These are phyloP conservation scores for Alternaria alternata DNA, from an alignment of 2,329 filamentous ascomycete species.

Conservation along the genomic window DNA sequence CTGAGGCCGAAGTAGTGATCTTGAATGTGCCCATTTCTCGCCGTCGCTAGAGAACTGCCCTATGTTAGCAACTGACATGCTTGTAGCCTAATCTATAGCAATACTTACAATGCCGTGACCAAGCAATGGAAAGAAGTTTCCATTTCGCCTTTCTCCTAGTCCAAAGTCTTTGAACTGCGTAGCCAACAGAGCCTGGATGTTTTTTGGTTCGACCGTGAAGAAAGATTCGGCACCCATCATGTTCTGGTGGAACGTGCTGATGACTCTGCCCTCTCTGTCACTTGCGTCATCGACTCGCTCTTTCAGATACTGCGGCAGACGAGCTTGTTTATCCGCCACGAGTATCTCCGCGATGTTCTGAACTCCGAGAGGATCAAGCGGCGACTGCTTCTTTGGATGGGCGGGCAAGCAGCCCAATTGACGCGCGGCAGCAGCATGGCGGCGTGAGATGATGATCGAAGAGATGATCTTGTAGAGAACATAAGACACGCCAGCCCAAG, in stretches of 20 bases:
- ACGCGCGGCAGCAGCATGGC: conserved; percentile 47
- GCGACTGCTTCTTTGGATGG: conserved; percentile 46
- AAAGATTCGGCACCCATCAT: conserved; percentile 22
- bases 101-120: conserved; percentile 50
- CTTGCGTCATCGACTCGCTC: conserved; percentile 28
- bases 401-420: conserved; percentile 55
- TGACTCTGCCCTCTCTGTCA: conserved; percentile 23
- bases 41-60: conserved; percentile 42
- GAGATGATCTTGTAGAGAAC: conserved; percentile 41
- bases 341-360: conserved; percentile 54
- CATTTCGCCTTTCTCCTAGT: conserved; percentile 47
- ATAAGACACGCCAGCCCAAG: conserved; percentile 44
- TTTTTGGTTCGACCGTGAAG: conserved; percentile 55
- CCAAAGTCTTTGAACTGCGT: conserved; percentile 58
- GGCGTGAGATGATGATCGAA: conserved; percentile 37
- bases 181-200: conserved; percentile 56
- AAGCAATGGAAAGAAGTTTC: conserved; percentile 51
- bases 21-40: conserved; percentile 41
- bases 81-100: background rate
- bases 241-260: conserved; percentile 40
- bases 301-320: conserved; percentile 42
- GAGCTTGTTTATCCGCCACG: conserved; percentile 47
- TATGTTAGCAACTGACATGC: background rate
- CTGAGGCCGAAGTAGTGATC: conserved; percentile 47
- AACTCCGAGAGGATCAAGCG: conserved; percentile 60